Base-by-base conservation (phyloP, 1,139 yeast genomes). In the Scheffersomyces lignicola region DNA sequence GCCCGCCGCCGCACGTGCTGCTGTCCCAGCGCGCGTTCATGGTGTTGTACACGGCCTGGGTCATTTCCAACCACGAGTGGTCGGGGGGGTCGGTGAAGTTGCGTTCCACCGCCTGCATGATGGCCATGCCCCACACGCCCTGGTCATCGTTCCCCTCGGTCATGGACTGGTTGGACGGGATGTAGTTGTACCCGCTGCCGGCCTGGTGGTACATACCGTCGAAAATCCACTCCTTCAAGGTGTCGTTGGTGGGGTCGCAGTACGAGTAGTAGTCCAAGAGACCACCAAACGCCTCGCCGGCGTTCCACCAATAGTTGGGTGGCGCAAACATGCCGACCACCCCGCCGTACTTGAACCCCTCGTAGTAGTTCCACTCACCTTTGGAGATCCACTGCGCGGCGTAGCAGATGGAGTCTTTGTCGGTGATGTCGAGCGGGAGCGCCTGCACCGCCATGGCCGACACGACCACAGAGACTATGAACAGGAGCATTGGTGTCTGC, bases 11-110 rank as follows among this genome's bases (percentile, higher is more conserved):
- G 59, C 95, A 86, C 42, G 65, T 58, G 2, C 47, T 55, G 7
- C 59, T 51, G 50, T 85, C 94, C 95, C 95, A 86, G 45, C 95
- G 70, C 10, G 72, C 65, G 38, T 79, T 76, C 84, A 86, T 81
- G 28, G 88, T 77, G 54, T 83, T 80, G 60, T 79, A 86, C 23
- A 83, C 81, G 7, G 88, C 90, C 58, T 83, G 87, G 1, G 89
- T 78, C 47, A 84, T 65, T 22, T 77, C 69, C 23, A 81, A 65
- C 94, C 95, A 85, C 38, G 78, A 64, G 36, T 82, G 81, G 31
- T 63, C 56, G 1, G 48, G 48, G 3, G 78, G 76, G 34, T 70
- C 64, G 4, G 81, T 68, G 46, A 79, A 76, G 51, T 77, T 78
- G 45, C 81, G 63, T 51, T 79, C 84, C 2, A 73, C 81, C 2